Conservation (phyloP, 208 protist genomes). For the Leishmania amazonensis region DNA sequence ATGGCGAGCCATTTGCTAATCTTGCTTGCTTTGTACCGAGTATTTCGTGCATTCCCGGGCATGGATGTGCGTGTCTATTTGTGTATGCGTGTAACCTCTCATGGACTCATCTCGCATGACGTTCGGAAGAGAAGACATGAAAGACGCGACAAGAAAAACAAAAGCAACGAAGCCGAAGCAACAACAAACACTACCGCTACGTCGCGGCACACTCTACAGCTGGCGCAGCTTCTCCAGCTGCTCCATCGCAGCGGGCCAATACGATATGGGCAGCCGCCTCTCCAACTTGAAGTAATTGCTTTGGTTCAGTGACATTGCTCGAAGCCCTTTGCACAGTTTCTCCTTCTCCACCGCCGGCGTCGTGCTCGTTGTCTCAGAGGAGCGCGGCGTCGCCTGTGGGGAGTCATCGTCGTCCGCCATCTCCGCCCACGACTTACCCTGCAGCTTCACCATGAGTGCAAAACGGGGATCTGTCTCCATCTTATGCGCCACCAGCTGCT, state of each 20-base stretch:
- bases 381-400: constrained; percentile 18
- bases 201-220: not conserved
- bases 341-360: constrained; percentile 71
- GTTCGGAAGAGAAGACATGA: not conserved
- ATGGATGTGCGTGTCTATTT: not conserved
- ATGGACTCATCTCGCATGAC: not conserved
- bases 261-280: constrained; percentile 67
- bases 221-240: constrained; percentile 47
- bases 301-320: constrained; percentile 31
- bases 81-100: not conserved
- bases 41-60: not conserved
- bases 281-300: constrained; percentile 69
- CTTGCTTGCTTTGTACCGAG: not conserved
- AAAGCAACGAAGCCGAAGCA: not conserved
- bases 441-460: constrained; percentile 32
- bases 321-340: constrained; percentile 60
- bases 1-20: not conserved
- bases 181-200: not conserved
- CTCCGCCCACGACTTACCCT: constrained; percentile 52
- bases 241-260: constrained; percentile 68
- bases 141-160: not conserved
- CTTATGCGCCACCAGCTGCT: constrained; percentile 48
- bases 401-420: constrained; percentile 46
- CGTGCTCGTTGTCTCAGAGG: constrained; percentile 36
- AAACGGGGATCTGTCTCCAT: constrained; percentile 36